Percentiles rank a stretch among this genome's conserved stretches.
phyloP scores from a whole-genome alignment of 2,329 filamentous ascomycete genomes.

The Cladosporium oxysporum region DNA sequence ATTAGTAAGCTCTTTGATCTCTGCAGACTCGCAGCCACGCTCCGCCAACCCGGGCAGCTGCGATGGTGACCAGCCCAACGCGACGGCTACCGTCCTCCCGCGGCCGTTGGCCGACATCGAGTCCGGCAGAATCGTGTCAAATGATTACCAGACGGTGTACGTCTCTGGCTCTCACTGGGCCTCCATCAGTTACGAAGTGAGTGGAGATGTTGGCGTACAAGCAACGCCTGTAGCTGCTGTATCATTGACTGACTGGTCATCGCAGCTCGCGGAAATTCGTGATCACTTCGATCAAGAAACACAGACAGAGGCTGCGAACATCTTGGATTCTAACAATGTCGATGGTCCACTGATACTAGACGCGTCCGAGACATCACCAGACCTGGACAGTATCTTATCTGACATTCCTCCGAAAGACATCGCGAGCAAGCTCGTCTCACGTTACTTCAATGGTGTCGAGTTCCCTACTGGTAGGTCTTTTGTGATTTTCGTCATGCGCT shows the following conservation, averaged over 20 bases:
- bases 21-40: background rate
- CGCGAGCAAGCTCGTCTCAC: background rate
- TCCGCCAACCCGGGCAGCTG: background rate
- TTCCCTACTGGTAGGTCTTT: background rate
- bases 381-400: background rate
- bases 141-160: background rate
- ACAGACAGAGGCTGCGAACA: background rate
- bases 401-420: background rate
- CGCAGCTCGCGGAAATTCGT: background rate
- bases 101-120: background rate
- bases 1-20: background rate
- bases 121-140: background rate
- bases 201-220: background rate
- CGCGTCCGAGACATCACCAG: background rate
- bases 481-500: background rate
- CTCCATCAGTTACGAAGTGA: background rate
- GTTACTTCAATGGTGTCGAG: background rate
- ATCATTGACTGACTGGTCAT: background rate
- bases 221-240: background rate
- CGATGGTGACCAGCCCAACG: background rate
- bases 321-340: background rate
- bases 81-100: background rate
- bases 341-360: background rate
- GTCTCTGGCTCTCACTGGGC: background rate
- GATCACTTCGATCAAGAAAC: background rate